Evolutionary conservation across 345 rosid species (phyloP).

Genomic region (Carallia pectinifolia): DNA sequence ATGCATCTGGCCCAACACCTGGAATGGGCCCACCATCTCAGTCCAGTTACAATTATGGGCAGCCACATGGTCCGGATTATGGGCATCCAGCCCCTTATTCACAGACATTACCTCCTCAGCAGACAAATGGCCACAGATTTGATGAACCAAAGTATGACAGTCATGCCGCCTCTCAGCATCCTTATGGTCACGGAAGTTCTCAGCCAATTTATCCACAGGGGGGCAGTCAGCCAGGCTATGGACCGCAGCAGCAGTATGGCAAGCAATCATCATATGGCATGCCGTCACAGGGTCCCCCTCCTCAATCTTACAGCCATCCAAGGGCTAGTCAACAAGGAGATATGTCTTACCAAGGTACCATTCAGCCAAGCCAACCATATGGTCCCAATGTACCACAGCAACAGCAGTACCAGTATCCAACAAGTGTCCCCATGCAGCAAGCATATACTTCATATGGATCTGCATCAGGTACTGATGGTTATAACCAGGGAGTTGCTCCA

Average conservation of each 20-base stretch:
- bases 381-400: conserved; percentile 49
- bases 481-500: conserved; percentile 44
- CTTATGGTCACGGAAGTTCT: conserved; percentile 58
- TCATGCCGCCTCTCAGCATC: conserved; percentile 52
- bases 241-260: conserved; percentile 62
- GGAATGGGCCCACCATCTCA: conserved; percentile 51
- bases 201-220: conserved; percentile 60
- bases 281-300: conserved; percentile 46
- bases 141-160: conserved; percentile 57
- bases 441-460: conserved; percentile 56
- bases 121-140: conserved; percentile 63
- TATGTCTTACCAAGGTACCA: conserved; percentile 51
- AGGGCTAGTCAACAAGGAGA: conserved; percentile 55
- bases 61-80: conserved; percentile 61
- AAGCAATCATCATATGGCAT: conserved; percentile 56
- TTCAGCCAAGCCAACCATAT: conserved; percentile 51
- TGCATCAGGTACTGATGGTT: conserved; percentile 55
- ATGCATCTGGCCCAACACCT: conserved; percentile 48
- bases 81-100: conserved; percentile 63
- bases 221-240: conserved; percentile 58
- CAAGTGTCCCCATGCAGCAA: conserved; percentile 61
- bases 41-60: conserved; percentile 67
- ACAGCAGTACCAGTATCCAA: conserved; percentile 68
- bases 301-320: conserved; percentile 62
- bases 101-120: conserved; percentile 56